A percentile compares a stretch with the other conserved stretches of the same genome.
These are phyloP conservation scores for Firmiana major DNA, from an alignment of 345 rosid genomes.

Conservation along the genomic window DNA sequence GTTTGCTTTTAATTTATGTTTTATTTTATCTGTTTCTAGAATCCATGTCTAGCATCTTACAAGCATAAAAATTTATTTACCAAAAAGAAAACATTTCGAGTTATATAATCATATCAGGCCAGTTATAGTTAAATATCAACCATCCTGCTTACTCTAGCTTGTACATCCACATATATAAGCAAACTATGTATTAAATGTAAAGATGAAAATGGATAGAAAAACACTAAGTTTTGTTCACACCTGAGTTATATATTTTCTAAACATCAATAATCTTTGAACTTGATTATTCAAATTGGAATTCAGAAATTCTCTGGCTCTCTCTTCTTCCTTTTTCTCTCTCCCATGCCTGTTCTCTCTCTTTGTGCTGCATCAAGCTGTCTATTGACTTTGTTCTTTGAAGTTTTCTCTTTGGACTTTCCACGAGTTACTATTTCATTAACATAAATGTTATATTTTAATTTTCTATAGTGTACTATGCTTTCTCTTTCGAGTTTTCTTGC, in stretches of 20 bases:
- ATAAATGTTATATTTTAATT: background rate
- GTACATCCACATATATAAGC: background rate
- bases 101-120: background rate
- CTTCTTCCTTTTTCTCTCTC: background rate
- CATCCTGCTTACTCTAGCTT: background rate
- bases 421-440: background rate
- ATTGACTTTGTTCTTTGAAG: background rate
- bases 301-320: background rate
- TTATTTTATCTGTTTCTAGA: background rate
- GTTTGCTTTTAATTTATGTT: background rate
- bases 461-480: background rate
- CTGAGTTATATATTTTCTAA: background rate
- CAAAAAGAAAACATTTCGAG: background rate
- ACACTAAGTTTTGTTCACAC: background rate
- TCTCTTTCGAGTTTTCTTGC: conserved; percentile 12
- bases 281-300: background rate
- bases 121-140: background rate
- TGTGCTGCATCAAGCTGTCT: background rate
- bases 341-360: background rate
- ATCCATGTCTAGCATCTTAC: background rate
- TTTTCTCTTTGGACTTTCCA: background rate
- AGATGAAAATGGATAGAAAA: background rate
- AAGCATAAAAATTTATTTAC: background rate
- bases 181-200: background rate
- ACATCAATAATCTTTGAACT: background rate